Base-by-base conservation (phyloP, 805 yeast species). In the Priceomyces melissophilus region DNA sequence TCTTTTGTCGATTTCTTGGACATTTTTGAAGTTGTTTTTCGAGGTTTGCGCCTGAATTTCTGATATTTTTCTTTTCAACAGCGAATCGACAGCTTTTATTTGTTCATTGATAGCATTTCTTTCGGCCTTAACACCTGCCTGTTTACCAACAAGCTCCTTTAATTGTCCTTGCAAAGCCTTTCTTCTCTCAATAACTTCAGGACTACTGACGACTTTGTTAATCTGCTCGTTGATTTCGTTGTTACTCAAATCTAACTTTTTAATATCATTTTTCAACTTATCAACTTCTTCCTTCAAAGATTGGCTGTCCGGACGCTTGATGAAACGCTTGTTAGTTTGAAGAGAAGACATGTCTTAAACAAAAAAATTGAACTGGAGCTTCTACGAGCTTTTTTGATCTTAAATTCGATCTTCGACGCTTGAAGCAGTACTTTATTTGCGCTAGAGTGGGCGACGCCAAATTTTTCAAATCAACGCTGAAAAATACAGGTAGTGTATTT, bases 21-120 rank as follows among this genome's bases (percentile, higher is more conserved):
- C 77, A 35, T 72, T 67, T 61, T 81, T 82, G 75, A 79, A 90
- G 50, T 69, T 78, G 65, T 77, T 73, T 68, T 84, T 87, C 44
- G 87, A 75, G 43, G 84, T 79, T 58, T 80, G 76, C 32, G 81
- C 74, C 62, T 80, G 84, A 53, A 91, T 77, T 53, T 89, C 96
- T 47, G 69, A 67, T 53, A 82, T 77, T 69, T 83, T 85, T 65
- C 82, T 81, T 75, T 87, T 86, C 65, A 87, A 69, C 42, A 71
- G 71, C 41, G 75, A 67, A 54, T 93, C 97, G 47, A 82, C 64
- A 32, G 71, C 71, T 63, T 80, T 84, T 60, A 91, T 78, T 65
- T 84, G 87, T 45, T 82, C 87, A 53, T 80, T 76, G 57, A 83
- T 71, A 47, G 70, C 71, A 40, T 69, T 65, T 47, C 72, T 64